Percentiles rank a stretch among this genome's conserved stretches.
phyloP scores from a whole-genome alignment of 2,329 filamentous ascomycete species.

The Zymoseptoria ardabiliae region DNA sequence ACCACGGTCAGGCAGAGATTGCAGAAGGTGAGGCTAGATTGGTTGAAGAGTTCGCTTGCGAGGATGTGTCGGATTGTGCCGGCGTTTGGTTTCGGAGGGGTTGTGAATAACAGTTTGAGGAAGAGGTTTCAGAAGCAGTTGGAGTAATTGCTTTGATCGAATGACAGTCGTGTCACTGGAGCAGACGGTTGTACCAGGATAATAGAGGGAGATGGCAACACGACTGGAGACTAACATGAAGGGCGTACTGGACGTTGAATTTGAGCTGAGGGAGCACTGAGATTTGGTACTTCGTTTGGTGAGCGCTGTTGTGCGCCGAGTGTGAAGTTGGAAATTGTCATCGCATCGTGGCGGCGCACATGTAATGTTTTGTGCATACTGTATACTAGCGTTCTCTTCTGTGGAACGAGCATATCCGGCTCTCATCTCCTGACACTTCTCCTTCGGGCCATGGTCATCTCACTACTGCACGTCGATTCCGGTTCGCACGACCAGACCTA shows the following conservation, averaged over 20 bases:
- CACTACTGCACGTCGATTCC: background rate
- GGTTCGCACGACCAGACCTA: background rate
- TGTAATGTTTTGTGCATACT: background rate
- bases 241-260: background rate
- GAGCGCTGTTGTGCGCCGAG: background rate
- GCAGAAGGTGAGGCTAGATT: slow-evolving; percentile 63
- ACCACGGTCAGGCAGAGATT: slow-evolving; percentile 54
- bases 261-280: background rate
- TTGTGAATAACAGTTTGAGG: slow-evolving; percentile 71
- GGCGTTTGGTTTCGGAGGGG: slow-evolving; percentile 80
- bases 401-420: background rate
- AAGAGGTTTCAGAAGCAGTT: slow-evolving; percentile 58
- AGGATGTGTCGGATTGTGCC: slow-evolving; percentile 79
- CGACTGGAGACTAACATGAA: background rate
- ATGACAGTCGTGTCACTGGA: too few species aligned
- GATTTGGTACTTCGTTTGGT: background rate
- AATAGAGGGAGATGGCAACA: background rate
- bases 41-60: slow-evolving; percentile 64
- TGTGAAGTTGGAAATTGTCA: background rate
- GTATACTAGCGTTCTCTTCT: background rate
- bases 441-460: too few species aligned
- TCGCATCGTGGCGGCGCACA: background rate
- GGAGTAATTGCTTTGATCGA: slow-evolving; percentile 27
- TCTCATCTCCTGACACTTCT: too few species aligned
- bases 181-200: background rate